Percentiles rank a stretch among this genome's conserved stretches.
These are phyloP conservation scores for Cercospora sesami DNA, from an alignment of 2,329 filamentous ascomycete genomes.

Conservation along the genomic window DNA sequence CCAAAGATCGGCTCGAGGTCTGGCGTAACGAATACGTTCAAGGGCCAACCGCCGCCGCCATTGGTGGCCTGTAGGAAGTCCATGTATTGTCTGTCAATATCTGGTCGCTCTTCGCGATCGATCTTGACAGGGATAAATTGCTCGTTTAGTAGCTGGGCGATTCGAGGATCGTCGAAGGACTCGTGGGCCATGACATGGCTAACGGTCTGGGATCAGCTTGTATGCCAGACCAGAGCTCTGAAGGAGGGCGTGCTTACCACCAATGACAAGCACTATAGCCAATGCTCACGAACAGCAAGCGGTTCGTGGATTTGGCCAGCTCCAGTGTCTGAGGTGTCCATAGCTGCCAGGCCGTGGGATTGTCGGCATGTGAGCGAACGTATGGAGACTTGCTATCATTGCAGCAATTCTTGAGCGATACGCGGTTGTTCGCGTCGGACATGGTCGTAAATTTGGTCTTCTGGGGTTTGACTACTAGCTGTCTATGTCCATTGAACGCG, in stretches of 20 bases:
- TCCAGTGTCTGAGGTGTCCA: conserved; percentile 76
- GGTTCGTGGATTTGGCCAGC: conserved; percentile 77
- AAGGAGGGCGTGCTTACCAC: conserved; percentile 26
- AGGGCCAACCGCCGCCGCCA: conserved; percentile 85
- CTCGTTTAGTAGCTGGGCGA: conserved; percentile 79
- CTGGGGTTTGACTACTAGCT: neutral
- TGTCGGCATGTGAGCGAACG: conserved; percentile 72
- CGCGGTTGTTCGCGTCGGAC: conserved; percentile 20
- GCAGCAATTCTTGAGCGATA: conserved; percentile 53
- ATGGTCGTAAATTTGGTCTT: conserved; percentile 13
- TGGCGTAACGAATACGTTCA: conserved; percentile 95
- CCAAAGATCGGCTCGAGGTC: conserved; percentile 92
- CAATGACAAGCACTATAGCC: conserved; percentile 96
- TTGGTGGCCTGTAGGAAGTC: conserved; percentile 95
- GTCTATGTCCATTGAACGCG: conserved; percentile 8
- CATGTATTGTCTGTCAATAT: conserved; percentile 96
- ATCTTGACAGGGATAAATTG: conserved; percentile 89
- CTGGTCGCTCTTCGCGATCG: conserved; percentile 89
- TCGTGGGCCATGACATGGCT: conserved; percentile 86
- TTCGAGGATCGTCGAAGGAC: conserved; percentile 79
- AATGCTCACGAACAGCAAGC: conserved; percentile 88
- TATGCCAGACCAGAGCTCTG: neutral
- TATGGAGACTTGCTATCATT: conserved; percentile 66
- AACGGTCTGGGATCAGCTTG: conserved; percentile 35
- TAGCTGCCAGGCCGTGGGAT: conserved; percentile 88